Evolutionary conservation across 2,329 filamentous ascomycete species (phyloP).

Genomic region (Penicillium sp.): DNA sequence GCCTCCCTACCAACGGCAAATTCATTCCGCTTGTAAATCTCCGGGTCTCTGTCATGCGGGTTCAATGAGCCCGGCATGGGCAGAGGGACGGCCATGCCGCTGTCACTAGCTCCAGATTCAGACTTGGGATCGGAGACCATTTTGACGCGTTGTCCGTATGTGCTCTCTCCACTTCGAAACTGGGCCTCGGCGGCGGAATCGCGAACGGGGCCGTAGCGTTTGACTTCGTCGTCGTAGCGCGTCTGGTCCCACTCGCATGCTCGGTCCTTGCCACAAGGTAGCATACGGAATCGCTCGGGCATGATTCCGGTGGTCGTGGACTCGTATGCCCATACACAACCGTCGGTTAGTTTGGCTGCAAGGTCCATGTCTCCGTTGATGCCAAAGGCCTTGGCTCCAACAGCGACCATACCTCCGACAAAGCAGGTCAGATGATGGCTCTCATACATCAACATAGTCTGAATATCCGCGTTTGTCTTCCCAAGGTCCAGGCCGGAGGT

Average conservation of each 20-base stretch:
- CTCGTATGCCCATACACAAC: slow-evolving; percentile 65
- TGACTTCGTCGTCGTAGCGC: slow-evolving; percentile 21
- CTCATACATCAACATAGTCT: slow-evolving; percentile 48
- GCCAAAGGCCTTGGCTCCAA: slow-evolving; percentile 60
- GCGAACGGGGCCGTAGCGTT: slow-evolving; percentile 48
- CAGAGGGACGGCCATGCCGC: slow-evolving; percentile 13
- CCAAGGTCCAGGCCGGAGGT: slow-evolving; percentile 25
- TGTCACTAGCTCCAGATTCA: slow-evolving; percentile 3
- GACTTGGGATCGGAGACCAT: slow-evolving; percentile 10
- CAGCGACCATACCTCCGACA: slow-evolving; percentile 62
- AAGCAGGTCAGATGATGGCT: slow-evolving; percentile 62
- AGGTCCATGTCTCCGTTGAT: slow-evolving; percentile 57
- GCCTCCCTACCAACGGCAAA: slow-evolving; percentile 2
- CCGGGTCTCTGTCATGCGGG: slow-evolving; percentile 19
- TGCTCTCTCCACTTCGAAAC: slow-evolving; percentile 24
- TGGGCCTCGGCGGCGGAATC: slow-evolving; percentile 37
- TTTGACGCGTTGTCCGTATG: slow-evolving; percentile 25
- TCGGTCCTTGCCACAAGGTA: slow-evolving; percentile 49
- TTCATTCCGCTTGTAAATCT: slow-evolving; percentile 16
- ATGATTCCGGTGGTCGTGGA: slow-evolving; percentile 60
- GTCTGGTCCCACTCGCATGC: slow-evolving; percentile 56
- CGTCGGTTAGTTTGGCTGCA: slow-evolving; percentile 59
- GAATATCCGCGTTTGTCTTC: slow-evolving; percentile 13
- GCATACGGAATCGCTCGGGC: slow-evolving; percentile 59
- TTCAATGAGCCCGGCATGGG: slow-evolving; percentile 26